A percentile compares a stretch with the other conserved stretches of the same genome.
phyloP scores from a whole-genome alignment of 306 rosid species.

The Acacia crassicarpa region DNA sequence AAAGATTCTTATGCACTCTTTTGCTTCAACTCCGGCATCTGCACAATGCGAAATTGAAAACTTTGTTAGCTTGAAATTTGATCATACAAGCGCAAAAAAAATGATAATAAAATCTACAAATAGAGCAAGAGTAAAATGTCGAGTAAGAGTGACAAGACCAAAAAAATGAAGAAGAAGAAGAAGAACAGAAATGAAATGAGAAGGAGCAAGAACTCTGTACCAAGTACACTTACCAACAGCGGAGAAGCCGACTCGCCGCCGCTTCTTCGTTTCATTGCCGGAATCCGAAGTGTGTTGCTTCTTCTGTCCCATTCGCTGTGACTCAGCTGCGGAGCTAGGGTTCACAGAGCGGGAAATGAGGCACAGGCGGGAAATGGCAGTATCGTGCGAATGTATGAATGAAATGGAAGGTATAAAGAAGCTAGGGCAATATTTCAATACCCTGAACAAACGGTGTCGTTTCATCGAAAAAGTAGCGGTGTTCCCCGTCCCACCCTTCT shows the following conservation, averaged over 20 bases:
- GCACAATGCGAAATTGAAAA: constrained; percentile 23
- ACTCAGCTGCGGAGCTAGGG: constrained; percentile 53
- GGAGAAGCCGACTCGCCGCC: constrained; percentile 79
- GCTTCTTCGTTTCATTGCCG: constrained; percentile 52
- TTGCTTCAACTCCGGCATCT: constrained; percentile 83
- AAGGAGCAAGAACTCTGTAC: neutral
- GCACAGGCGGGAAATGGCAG: neutral
- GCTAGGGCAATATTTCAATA: too few relatives aligned
- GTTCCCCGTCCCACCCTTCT: too few relatives aligned
- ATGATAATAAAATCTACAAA: neutral
- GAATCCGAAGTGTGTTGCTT: constrained; percentile 43
- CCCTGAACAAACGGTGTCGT: too few relatives aligned
- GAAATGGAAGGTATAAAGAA: too few relatives aligned
- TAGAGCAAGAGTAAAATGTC: neutral
- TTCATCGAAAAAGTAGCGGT: too few relatives aligned
- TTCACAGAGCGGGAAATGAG: constrained; percentile 58
- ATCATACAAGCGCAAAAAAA: neutral
- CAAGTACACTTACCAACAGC: constrained; percentile 34
- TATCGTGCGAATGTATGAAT: too few relatives aligned
- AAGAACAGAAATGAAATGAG: neutral
- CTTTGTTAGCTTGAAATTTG: neutral
- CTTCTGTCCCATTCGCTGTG: constrained; percentile 68
- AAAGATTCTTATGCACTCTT: constrained; percentile 74
- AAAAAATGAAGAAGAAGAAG: neutral
- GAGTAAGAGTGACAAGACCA: neutral